A percentile compares a stretch with the other conserved stretches of the same genome.
phyloP scores from a whole-genome alignment of 2,329 filamentous ascomycete genomes.

The Boeremia exigua region DNA sequence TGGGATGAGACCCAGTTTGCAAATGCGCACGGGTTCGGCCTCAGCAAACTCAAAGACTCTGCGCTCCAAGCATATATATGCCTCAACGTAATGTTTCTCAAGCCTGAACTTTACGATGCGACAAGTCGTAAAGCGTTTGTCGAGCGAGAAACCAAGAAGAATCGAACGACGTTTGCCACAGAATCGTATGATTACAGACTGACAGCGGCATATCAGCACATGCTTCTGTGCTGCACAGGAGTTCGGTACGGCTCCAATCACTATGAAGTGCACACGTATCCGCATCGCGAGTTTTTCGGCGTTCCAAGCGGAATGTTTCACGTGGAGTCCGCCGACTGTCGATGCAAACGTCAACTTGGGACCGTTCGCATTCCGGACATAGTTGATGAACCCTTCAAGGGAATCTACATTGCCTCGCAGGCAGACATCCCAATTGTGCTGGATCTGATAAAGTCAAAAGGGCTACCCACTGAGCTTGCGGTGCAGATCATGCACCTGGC shows the following conservation, averaged over 20 bases:
- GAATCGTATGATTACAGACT: background rate
- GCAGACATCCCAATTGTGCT: background rate
- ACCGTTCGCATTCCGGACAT: background rate
- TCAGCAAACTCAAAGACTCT: background rate
- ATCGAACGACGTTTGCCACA: background rate
- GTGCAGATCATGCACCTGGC: background rate
- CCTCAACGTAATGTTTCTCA: background rate
- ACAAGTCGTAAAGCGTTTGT: background rate
- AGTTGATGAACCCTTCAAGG: background rate
- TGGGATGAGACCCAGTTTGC: background rate
- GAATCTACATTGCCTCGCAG: background rate
- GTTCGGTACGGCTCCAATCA: background rate
- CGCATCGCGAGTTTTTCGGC: background rate
- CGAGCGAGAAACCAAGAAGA: background rate
- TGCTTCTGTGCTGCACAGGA: background rate
- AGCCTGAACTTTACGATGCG: background rate
- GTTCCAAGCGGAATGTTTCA: background rate
- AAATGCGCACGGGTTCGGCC: background rate
- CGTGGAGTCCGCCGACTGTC: background rate
- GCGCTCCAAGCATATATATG: background rate
- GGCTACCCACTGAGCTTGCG: background rate
- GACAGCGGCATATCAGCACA: background rate
- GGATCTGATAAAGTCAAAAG: background rate
- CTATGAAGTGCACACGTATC: background rate
- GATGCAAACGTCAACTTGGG: background rate